Evolutionary conservation across 2,329 filamentous ascomycete genomes (phyloP).

Genomic region (Plectosphaerella sp.): DNA sequence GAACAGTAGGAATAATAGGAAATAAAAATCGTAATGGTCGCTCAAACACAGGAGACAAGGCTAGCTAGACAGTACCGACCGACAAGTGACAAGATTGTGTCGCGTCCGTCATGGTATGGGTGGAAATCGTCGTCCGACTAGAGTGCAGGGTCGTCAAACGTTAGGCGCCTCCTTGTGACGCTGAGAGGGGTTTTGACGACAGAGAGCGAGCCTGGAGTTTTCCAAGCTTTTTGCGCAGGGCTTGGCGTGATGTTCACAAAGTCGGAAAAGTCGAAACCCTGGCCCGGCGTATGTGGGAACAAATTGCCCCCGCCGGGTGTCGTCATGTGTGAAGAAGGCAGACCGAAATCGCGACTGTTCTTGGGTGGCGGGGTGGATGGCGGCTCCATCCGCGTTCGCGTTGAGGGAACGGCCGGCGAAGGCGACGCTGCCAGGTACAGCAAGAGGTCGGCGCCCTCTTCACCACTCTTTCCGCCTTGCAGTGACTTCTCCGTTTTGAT

Average conservation of each 20-base stretch:
- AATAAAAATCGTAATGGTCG: too few relatives aligned
- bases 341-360: slow-evolving; percentile 54
- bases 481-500: slow-evolving; percentile 30
- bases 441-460: slow-evolving; percentile 77
- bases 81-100: not conserved
- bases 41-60: not conserved
- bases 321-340: slow-evolving; percentile 85
- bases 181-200: slow-evolving; percentile 53
- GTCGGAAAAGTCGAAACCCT: slow-evolving; percentile 87
- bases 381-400: slow-evolving; percentile 55
- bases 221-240: slow-evolving; percentile 86
- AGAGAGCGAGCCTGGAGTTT: slow-evolving; percentile 62
- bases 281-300: slow-evolving; percentile 73
- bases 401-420: slow-evolving; percentile 65
- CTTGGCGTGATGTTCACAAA: slow-evolving; percentile 97
- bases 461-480: slow-evolving; percentile 53
- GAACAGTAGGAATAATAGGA: too few relatives aligned
- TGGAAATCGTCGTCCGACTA: slow-evolving; percentile 14
- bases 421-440: slow-evolving; percentile 89
- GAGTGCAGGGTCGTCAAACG: slow-evolving; percentile 72
- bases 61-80: not conserved
- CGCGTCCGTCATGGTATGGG: too few relatives aligned
- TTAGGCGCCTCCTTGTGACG: slow-evolving; percentile 70
- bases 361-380: slow-evolving; percentile 74
- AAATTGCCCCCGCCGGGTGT: slow-evolving; percentile 70